Conservation (phyloP, 305 asterid genomes). For the Andrographis paniculata region DNA sequence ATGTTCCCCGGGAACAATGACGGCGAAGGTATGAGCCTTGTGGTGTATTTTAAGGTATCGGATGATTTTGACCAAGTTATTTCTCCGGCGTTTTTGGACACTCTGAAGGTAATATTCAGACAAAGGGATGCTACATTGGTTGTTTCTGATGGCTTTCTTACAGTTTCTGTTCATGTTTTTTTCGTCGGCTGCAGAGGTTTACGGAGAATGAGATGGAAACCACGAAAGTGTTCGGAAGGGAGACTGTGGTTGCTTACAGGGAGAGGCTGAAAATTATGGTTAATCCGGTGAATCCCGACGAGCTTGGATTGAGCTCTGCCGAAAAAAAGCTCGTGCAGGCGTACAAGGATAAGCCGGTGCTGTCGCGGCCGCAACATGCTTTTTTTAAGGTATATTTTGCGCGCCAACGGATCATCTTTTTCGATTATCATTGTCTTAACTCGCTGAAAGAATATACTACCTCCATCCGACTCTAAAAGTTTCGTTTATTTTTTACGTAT, state of each 20-base stretch:
- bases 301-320: conserved; percentile 64
- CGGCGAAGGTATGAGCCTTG: conserved; percentile 88
- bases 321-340: conserved; percentile 82
- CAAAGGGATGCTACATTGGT: not conserved
- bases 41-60: conserved; percentile 57
- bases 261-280: conserved; percentile 84
- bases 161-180: conserved; percentile 1
- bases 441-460: too few relatives aligned
- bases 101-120: conserved; percentile 46
- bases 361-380: conserved; percentile 87
- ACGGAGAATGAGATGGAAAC: conserved; percentile 57
- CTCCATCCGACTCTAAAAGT: too few relatives aligned
- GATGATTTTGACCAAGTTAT: conserved; percentile 52
- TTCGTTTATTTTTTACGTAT: too few relatives aligned
- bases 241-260: conserved; percentile 49
- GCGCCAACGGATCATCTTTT: too few relatives aligned
- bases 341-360: conserved; percentile 86
- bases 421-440: too few relatives aligned
- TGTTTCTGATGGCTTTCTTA: not conserved
- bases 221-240: conserved; percentile 57
- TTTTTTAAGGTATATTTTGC: conserved; percentile 52
- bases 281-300: conserved; percentile 72
- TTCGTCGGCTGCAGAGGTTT: conserved; percentile 38
- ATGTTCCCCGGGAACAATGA: conserved; percentile 68
- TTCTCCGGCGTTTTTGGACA: conserved; percentile 40